Conservation (phyloP, 75 land plant genomes). For the Selaginella moellendorffii region DNA sequence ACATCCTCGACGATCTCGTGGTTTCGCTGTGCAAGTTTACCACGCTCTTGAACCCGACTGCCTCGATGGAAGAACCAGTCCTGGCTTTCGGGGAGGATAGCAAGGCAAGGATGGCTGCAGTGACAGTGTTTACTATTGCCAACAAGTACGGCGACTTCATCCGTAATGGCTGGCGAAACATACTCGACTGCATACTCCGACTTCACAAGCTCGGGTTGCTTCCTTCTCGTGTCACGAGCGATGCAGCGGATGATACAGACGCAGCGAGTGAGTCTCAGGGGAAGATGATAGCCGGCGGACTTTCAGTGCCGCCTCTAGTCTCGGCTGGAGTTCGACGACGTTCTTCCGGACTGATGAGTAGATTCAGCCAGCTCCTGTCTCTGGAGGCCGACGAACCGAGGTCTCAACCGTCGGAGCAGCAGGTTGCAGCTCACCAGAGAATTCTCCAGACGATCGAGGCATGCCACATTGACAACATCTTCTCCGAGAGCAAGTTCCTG, state of each 20-base stretch:
- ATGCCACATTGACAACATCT: slow-evolving; percentile 70
- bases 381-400: slow-evolving; percentile 40
- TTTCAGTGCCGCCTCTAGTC: slow-evolving; percentile 18
- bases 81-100: slow-evolving; percentile 58
- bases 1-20: slow-evolving; percentile 80
- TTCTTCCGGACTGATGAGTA: slow-evolving; percentile 45
- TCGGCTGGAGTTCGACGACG: slow-evolving; percentile 19
- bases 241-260: slow-evolving; percentile 24
- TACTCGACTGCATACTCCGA: slow-evolving; percentile 73
- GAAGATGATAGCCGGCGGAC: slow-evolving; percentile 28
- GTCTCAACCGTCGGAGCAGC: slow-evolving; percentile 35
- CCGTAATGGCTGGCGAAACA: slow-evolving; percentile 76
- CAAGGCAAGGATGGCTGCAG: slow-evolving; percentile 77
- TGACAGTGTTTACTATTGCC: slow-evolving; percentile 81
- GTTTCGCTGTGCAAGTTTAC: slow-evolving; percentile 87
- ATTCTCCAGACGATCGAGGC: slow-evolving; percentile 75
- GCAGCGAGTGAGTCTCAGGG: slow-evolving; percentile 16
- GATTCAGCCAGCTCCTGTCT: slow-evolving; percentile 72
- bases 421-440: slow-evolving; percentile 62
- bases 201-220: slow-evolving; percentile 75
- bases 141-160: slow-evolving; percentile 66
- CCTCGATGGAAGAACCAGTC: slow-evolving; percentile 69
- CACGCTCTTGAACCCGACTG: slow-evolving; percentile 62
- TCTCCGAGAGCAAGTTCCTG: slow-evolving; percentile 46
- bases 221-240: slow-evolving; percentile 49